Conservation (phyloP, 2,329 filamentous ascomycete species). For the Neopestalotiopsis sp. region DNA sequence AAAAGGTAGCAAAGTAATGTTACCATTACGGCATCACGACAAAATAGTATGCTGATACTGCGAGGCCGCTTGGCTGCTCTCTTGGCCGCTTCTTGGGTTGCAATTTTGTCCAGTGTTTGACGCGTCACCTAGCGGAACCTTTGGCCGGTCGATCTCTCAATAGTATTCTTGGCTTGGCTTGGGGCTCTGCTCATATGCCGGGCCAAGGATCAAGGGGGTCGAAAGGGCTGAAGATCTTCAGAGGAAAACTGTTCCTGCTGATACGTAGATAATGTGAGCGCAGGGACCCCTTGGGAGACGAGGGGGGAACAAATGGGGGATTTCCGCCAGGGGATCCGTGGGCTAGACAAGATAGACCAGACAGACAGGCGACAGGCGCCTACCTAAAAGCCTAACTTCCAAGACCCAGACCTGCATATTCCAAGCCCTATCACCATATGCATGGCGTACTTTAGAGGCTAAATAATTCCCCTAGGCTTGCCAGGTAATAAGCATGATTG, state of each 20-base stretch:
- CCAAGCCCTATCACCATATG: no score
- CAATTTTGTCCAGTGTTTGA: not conserved
- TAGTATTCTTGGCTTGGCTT: not conserved
- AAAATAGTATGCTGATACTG: not conserved
- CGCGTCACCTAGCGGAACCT: not conserved
- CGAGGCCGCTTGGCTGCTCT: not conserved
- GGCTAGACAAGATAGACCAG: no score
- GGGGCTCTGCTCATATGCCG: conserved; percentile 2
- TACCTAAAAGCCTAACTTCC: not conserved
- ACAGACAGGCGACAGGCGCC: not conserved
- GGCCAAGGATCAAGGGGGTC: not conserved
- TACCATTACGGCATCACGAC: no score
- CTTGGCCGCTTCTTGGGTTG: not conserved
- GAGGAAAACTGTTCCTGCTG: not conserved
- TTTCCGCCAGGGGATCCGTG: no score
- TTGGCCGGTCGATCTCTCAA: not conserved
- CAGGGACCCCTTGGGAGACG: not conserved
- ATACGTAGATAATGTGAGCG: not conserved
- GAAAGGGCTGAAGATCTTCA: conserved; percentile 4
- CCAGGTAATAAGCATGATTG: not conserved
- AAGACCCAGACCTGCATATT: not conserved
- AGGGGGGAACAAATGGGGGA: no score
- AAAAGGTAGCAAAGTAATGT: no score
- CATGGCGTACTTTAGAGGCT: no score
- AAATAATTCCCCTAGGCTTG: not conserved